Evolutionary conservation across 2,329 filamentous ascomycete genomes (phyloP), one percentile per base, ranked within the genome.

Genomic region (Fusarium coicis): DNA sequence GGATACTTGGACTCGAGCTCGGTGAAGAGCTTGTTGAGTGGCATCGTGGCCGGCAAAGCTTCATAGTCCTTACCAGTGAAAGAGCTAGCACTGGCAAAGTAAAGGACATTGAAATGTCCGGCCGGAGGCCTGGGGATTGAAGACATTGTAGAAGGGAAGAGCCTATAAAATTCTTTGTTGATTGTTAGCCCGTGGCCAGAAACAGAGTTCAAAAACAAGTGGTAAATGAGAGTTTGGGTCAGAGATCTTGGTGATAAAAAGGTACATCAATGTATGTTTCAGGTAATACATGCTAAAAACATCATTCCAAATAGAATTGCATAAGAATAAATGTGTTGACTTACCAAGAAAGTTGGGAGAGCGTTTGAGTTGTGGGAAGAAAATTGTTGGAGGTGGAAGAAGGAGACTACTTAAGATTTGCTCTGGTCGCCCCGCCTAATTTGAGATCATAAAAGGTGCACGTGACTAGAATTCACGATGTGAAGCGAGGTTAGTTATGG

Each of bases 51-150:
- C 5, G 88, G 85, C 16, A 96, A 80, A 21, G 83, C 78, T 78
- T 96, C 93, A 69, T 85, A 84, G 67, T 91, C 87, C 78, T 90
- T 93, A n/a, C 85, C 85, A 2, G 93, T 94, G 80, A 88, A 93
- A 37, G 91, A 91, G 64, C 88, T 87, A 19, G 93, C 93, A 70
- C 90, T 88, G 65, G 93, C 94, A 83, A 97, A 97, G 83, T 96
- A 97, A 62, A 96, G 89, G 50, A 97, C 84, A 64, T 88, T 93
- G 84, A 96, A 97, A 74, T 93, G 88, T n/a, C 88, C 91, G 47
- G 84, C 73, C 2, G 90, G 89, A 16, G 88, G 81, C 69, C 86
- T 88, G 1, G 85, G 79, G 4, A 81, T 73, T 36, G 82, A 78
- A 18, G 79, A 78, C 82, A 85, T 85, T 28, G 47, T 70, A 23